These are phyloP conservation scores for Micromonas pusilla DNA, from an alignment of 139 green algal species.

Conservation along the genomic window DNA sequence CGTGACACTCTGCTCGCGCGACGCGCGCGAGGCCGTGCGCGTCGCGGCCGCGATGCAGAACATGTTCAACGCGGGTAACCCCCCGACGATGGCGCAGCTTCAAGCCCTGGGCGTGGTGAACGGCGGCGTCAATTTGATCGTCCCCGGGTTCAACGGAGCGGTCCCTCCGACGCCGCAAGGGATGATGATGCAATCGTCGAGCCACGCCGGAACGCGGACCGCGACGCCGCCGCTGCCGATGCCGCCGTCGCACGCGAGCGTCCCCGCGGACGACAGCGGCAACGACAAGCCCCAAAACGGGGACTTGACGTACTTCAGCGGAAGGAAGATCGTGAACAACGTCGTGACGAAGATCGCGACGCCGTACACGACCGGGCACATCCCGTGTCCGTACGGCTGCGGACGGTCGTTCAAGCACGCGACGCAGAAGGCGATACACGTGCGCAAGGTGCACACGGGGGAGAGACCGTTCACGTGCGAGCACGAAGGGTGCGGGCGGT, in stretches of 20 bases:
- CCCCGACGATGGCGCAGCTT: too few species aligned
- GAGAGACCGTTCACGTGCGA: neutral
- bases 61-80: neutral
- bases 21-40: neutral
- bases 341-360: neutral
- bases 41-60: neutral
- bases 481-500: neutral
- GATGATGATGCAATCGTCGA: too few species aligned
- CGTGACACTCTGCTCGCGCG: neutral
- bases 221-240: too few species aligned
- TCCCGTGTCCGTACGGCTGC: neutral
- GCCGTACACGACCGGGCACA: neutral
- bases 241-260: too few species aligned
- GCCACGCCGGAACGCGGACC: too few species aligned
- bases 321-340: neutral
- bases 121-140: too few species aligned
- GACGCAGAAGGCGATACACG: neutral
- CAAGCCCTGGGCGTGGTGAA: too few species aligned
- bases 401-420: neutral
- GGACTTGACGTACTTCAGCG: too few species aligned
- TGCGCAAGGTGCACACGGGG: neutral
- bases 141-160: too few species aligned
- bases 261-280: too few species aligned
- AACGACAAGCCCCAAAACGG: too few species aligned
- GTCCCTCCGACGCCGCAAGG: too few species aligned